These are phyloP conservation scores for Anisodus tanguticus DNA, from an alignment of 257 asterid species.

Conservation along the genomic window DNA sequence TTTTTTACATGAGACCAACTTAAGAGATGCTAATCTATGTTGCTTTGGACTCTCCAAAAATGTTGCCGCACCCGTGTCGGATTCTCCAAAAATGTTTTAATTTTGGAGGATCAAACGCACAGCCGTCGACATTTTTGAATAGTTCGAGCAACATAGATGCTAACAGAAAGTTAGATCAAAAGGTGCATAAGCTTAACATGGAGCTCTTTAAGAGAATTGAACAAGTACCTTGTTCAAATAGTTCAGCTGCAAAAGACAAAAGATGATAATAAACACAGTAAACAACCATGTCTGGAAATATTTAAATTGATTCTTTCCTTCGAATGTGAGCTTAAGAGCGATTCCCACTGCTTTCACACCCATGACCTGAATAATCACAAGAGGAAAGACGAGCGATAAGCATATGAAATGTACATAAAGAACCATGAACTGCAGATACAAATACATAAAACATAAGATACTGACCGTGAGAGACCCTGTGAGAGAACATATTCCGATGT, in stretches of 20 bases:
- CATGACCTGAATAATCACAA: conserved; percentile 58
- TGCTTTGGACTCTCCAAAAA: not conserved
- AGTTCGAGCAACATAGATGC: not conserved
- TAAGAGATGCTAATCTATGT: not conserved
- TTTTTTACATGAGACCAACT: not conserved
- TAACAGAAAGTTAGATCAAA: not conserved
- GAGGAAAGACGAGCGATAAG: not conserved
- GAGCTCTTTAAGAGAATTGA: not conserved
- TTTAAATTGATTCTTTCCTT: conserved; percentile 65
- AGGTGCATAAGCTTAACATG: too few relatives aligned
- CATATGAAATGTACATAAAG: not conserved
- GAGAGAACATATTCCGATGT: conserved; percentile 86
- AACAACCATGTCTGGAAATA: conserved; percentile 73
- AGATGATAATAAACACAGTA: conserved; percentile 51
- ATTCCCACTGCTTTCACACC: conserved; percentile 76
- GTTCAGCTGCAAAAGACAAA: conserved; percentile 63
- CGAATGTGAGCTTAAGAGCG: conserved; percentile 61
- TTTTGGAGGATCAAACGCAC: not conserved
- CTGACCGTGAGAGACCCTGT: conserved; percentile 86
- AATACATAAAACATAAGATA: not conserved
- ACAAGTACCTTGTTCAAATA: conserved; percentile 67
- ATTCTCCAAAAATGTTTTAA: too few relatives aligned
- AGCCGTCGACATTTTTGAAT: not conserved
- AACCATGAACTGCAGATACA: not conserved
- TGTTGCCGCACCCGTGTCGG: too few relatives aligned